phyloP scores from a whole-genome alignment of 2,329 filamentous ascomycete species.

The Talaromyces pinophilus region DNA sequence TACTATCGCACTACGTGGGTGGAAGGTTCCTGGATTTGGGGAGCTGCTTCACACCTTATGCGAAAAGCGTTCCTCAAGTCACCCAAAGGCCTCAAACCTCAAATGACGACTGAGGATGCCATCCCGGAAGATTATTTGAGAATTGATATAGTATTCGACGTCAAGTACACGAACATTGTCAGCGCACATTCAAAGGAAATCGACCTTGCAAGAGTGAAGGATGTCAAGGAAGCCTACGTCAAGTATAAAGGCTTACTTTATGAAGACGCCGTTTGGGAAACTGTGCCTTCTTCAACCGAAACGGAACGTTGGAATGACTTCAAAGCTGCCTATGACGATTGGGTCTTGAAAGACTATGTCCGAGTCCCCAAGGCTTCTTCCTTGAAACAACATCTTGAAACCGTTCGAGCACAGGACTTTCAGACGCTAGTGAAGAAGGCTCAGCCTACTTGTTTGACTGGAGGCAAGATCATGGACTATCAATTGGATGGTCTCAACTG shows the following conservation, averaged over 20 bases:
- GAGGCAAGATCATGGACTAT: slow-evolving; percentile 87
- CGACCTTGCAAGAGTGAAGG: slow-evolving; percentile 69
- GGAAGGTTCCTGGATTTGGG: slow-evolving; percentile 85
- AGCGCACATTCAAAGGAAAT: slow-evolving; percentile 62
- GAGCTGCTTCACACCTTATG: slow-evolving; percentile 64
- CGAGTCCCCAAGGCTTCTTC: slow-evolving; percentile 55
- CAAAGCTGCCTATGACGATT: slow-evolving; percentile 80
- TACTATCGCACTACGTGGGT: slow-evolving; percentile 85
- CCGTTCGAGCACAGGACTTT: slow-evolving; percentile 68
- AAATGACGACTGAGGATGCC: slow-evolving; percentile 72
- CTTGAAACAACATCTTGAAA: slow-evolving; percentile 67
- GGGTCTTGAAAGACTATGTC: slow-evolving; percentile 76
- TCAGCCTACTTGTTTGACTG: slow-evolving; percentile 73
- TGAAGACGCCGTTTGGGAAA: slow-evolving; percentile 88
- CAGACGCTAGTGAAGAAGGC: slow-evolving; percentile 65
- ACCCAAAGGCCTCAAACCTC: slow-evolving; percentile 62
- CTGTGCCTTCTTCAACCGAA: slow-evolving; percentile 66
- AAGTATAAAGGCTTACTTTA: slow-evolving; percentile 94
- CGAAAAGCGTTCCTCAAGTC: slow-evolving; percentile 75
- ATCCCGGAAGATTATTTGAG: slow-evolving; percentile 84
- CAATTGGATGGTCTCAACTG: slow-evolving; percentile 93
- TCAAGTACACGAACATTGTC: slow-evolving; percentile 66
- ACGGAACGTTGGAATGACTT: slow-evolving; percentile 74
- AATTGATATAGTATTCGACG: slow-evolving; percentile 84
- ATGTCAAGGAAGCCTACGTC: slow-evolving; percentile 73